Evolutionary conservation across 202 grass and related monocot genomes (phyloP).

Genomic region (Carex sylvatica): DNA sequence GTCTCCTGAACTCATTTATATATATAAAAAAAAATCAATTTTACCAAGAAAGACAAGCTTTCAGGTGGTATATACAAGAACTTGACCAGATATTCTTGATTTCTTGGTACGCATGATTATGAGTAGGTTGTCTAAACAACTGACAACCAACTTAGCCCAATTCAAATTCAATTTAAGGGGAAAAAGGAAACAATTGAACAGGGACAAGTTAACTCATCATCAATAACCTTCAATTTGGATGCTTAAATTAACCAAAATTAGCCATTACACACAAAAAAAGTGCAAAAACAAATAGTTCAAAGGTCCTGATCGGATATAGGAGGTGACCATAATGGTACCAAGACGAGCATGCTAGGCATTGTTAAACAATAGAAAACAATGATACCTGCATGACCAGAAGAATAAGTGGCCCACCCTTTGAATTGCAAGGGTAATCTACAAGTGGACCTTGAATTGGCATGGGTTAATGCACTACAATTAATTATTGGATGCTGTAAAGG

Average conservation of each 20-base stretch:
- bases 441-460: conserved; percentile 24
- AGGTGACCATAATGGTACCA: background rate
- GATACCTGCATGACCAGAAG: conserved; percentile 39
- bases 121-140: background rate
- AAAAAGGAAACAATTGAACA: background rate
- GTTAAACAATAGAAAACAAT: conserved; percentile 15
- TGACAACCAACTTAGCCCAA: background rate
- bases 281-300: background rate
- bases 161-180: background rate
- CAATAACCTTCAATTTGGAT: conserved; percentile 29
- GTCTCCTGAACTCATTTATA: conserved; percentile 29
- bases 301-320: background rate
- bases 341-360: conserved; percentile 1
- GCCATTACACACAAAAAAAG: conserved; percentile 30
- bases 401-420: conserved; percentile 47
- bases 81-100: background rate
- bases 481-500: conserved; percentile 23
- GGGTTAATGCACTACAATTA: conserved; percentile 39
- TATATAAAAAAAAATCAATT: conserved; percentile 16
- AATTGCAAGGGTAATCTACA: conserved; percentile 34
- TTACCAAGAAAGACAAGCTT: background rate
- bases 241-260: conserved; percentile 36
- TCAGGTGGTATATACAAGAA: background rate
- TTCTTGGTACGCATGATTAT: background rate
- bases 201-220: conserved; percentile 24